These are phyloP conservation scores for Chlamydomonas sphaeroides DNA, from an alignment of 139 green algal genomes.

Conservation along the genomic window DNA sequence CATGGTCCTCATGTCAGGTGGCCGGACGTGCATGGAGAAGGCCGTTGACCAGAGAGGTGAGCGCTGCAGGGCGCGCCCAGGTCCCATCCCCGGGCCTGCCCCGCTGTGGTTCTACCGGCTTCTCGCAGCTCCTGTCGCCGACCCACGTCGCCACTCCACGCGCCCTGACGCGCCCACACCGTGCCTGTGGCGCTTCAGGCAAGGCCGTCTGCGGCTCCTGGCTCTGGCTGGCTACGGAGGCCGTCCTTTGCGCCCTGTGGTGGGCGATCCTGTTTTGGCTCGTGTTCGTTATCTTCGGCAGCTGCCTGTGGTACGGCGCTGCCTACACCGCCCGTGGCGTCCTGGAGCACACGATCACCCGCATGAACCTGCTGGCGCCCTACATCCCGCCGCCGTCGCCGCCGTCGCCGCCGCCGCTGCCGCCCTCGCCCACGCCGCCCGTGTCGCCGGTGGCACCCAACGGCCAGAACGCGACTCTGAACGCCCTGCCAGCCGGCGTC, in stretches of 20 bases:
- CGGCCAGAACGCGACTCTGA: no score
- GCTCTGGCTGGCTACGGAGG: slow-evolving; percentile 43
- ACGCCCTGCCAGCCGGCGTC: no score
- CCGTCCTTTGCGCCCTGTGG: slow-evolving; percentile 25
- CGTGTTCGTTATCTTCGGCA: slow-evolving; percentile 48
- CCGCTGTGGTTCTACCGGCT: no score
- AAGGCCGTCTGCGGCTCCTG: slow-evolving; percentile 43
- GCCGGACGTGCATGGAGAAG: slow-evolving; percentile 44
- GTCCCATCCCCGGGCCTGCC: no score
- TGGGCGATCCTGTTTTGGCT: slow-evolving; percentile 52
- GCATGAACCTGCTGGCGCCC: background rate
- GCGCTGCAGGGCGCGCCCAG: no score
- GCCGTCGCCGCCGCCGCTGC: no score
- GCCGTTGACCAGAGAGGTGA: slow-evolving; percentile 38
- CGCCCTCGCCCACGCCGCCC: no score
- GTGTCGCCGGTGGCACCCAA: no score
- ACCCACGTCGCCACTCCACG: no score
- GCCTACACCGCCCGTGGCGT: slow-evolving; percentile 35
- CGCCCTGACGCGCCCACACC: no score
- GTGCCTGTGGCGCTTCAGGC: no score
- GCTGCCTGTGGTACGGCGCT: slow-evolving; percentile 47
- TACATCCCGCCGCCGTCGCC: background rate
- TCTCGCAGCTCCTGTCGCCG: no score
- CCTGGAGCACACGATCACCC: background rate
- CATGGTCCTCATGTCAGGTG: slow-evolving; percentile 41